A percentile compares a stretch with the other conserved stretches of the same genome.
Conservation (phyloP, 192 early-diverging fungal genomes). For the Umbelopsis sp. region DNA sequence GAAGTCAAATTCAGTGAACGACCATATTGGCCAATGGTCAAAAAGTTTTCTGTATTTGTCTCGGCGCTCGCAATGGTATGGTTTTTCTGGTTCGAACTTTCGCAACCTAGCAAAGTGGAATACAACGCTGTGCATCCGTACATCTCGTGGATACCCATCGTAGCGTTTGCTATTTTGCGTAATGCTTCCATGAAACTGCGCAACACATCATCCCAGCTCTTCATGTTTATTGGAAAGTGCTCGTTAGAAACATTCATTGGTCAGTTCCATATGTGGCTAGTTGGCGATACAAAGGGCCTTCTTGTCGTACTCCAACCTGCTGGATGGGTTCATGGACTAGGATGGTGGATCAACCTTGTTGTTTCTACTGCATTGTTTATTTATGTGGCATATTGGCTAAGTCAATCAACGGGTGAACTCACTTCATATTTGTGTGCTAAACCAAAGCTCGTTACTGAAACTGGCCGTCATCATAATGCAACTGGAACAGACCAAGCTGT, state of each 20-base stretch:
- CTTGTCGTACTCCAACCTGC: slow-evolving; percentile 58
- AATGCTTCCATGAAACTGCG: slow-evolving; percentile 62
- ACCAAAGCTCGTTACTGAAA: neutral
- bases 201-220: slow-evolving; percentile 55
- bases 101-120: slow-evolving; percentile 52
- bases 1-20: slow-evolving; percentile 39
- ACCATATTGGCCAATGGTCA: slow-evolving; percentile 44
- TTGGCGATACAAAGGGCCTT: slow-evolving; percentile 73
- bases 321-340: slow-evolving; percentile 34
- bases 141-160: slow-evolving; percentile 60
- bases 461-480: slow-evolving; percentile 4
- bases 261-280: slow-evolving; percentile 81
- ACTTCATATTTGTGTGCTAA: slow-evolving; percentile 28
- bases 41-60: slow-evolving; percentile 35
- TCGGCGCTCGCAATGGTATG: slow-evolving; percentile 47
- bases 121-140: slow-evolving; percentile 74
- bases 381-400: slow-evolving; percentile 49
- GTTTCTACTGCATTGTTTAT: slow-evolving; percentile 54
- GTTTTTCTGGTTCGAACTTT: slow-evolving; percentile 59
- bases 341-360: slow-evolving; percentile 55
- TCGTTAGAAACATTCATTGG: slow-evolving; percentile 79
- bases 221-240: slow-evolving; percentile 61
- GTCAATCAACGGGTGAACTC: slow-evolving; percentile 45
- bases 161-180: slow-evolving; percentile 67
- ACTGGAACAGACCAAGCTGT: slow-evolving; percentile 21